phyloP scores from a whole-genome alignment of 2,329 filamentous ascomycete genomes.

The Cladosporium velox region DNA sequence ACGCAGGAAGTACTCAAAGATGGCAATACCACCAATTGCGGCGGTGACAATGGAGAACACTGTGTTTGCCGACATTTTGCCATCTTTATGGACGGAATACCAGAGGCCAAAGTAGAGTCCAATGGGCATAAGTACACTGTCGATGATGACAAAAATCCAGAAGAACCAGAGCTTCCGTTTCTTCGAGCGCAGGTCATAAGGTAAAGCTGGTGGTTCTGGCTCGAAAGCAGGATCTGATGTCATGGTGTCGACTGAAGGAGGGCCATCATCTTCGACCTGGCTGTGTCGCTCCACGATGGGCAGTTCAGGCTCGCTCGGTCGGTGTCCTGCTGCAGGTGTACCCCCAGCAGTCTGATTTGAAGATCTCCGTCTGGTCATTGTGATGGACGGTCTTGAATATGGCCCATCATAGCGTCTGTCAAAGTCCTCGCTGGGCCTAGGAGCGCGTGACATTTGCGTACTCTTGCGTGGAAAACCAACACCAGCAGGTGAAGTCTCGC shows the following conservation, averaged over 20 bases:
- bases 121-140: conserved; percentile 60
- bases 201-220: conserved; percentile 53
- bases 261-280: conserved; percentile 12
- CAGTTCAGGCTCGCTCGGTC: conserved; percentile 15
- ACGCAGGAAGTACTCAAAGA: conserved; percentile 56
- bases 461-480: conserved; percentile 22
- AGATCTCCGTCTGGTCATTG: conserved; percentile 35
- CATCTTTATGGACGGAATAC: conserved; percentile 50
- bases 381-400: conserved; percentile 36
- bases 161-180: conserved; percentile 59
- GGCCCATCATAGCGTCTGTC: conserved; percentile 37
- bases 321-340: not conserved
- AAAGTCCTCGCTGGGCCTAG: conserved; percentile 33
- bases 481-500: not conserved
- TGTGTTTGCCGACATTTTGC: conserved; percentile 51
- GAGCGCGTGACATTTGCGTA: conserved; percentile 26
- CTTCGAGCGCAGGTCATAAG: conserved; percentile 54
- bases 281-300: conserved; percentile 12
- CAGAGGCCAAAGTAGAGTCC: conserved; percentile 62
- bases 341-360: not conserved
- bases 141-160: conserved; percentile 61
- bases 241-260: conserved; percentile 12
- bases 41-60: conserved; percentile 59
- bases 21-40: conserved; percentile 54
- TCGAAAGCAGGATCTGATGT: conserved; percentile 30